Conservation (phyloP, 169 alveolate species). For the Plasmodium gonderi region DNA sequence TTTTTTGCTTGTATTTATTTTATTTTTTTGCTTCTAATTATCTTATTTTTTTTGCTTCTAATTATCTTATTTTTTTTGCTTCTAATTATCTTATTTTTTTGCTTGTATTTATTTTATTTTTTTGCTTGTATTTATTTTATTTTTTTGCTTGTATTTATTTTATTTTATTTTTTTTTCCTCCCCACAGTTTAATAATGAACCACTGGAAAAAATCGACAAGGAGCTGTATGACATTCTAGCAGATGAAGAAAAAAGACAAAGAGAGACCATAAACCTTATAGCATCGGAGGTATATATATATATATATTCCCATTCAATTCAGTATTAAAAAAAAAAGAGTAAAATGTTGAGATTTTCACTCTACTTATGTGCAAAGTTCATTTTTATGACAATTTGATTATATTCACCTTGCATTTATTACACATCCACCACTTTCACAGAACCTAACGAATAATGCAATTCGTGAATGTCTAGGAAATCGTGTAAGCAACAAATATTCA, state of each 20-base stretch:
- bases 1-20: neutral
- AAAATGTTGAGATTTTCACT: too few species aligned
- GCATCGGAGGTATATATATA: conserved; percentile 86
- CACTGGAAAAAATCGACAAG: conserved; percentile 85
- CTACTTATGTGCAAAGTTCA: neutral
- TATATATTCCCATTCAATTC: neutral
- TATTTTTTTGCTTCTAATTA: neutral
- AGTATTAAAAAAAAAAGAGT: too few species aligned
- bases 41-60: neutral
- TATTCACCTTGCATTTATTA: conserved; percentile 77
- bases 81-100: neutral
- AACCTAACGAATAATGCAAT: conserved; percentile 90
- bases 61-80: neutral
- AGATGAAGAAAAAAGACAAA: conserved; percentile 87
- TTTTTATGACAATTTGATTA: neutral
- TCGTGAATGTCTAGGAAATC: conserved; percentile 93
- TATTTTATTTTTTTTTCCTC: neutral
- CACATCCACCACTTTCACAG: conserved; percentile 57
- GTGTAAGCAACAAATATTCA: conserved; percentile 93
- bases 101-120: neutral
- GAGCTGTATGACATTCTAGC: conserved; percentile 84
- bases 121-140: neutral
- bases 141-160: neutral
- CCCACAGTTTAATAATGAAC: conserved; percentile 37
- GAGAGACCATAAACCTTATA: conserved; percentile 84